Base-by-base conservation (phyloP, 2,329 filamentous ascomycete genomes). In the Fusarium paranaense region DNA sequence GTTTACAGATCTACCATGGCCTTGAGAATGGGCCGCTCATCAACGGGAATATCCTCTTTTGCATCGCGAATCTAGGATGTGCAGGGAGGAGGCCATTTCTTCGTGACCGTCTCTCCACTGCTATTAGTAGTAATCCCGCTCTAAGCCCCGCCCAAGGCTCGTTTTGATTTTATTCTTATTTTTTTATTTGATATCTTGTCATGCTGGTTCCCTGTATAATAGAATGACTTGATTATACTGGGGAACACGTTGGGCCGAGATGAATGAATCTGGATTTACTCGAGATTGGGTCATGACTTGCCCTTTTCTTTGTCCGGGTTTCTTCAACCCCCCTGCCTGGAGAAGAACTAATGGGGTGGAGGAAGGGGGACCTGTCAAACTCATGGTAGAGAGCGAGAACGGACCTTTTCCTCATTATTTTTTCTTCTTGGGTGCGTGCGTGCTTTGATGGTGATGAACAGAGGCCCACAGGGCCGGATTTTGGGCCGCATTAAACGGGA, bases 21-120 rank as follows among this genome's bases (percentile, higher is more conserved):
- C 73, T 64, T 65, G 25, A 72, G 40, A 76, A 76, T 62, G 71
- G 77, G 77, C 74, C 75, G 66, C 65, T 58, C 45, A 47, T 50
- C 63, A 25, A 67, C 69, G 75, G 72, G 62, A 70, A 70, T 65
- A 70, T 45, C 69, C 76, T n/a, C 68, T 66, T 66, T 69, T 76
- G 72, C 66, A 72, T 76, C 73, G 77, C 64, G 70, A 70, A 78
- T 78, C 77, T 78, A 56, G 67, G 73, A 64, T 70, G 72, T 61
- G 72, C 61, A 50, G 30, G 30, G 9, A 32, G 30, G 30, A 38
- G 66, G 60, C 60, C 72, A 22, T 64, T 42, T 32, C 30, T 32
- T 33, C 38, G 22, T 33, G 72, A 61, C 54, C 56, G 27, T 40
- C 56, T 38, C 32, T 20, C 18, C 13, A 30, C 59, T 74, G 38